Base-by-base conservation (phyloP, 371 early-diverging fungal genomes). In the Saksenaea vasiformis region DNA sequence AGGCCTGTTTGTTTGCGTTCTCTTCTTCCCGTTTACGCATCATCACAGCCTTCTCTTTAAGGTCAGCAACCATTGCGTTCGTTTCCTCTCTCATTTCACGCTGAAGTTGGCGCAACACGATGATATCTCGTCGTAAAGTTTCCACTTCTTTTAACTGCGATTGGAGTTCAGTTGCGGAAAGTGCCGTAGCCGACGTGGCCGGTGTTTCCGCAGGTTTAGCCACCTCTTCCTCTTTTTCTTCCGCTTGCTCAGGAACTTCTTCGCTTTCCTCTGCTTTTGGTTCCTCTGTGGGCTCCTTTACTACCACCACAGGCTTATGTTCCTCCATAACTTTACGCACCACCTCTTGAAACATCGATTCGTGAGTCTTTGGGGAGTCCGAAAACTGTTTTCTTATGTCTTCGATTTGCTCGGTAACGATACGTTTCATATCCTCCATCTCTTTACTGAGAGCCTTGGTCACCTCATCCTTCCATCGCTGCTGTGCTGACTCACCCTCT, bases 71-170 rank as follows among this genome's bases (percentile, higher is more conserved):
- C 34, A 83, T 67, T 1, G 54, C 17, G 17, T 78, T 73, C 0
- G 83, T 79, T 0, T 76, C 80, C 19, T 66, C 78, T n/a, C 79
- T 82, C 54, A 85, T 75, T 31, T 86, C 88, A 5, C 73, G 65
- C 35, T 86, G 86, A 22, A 81, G 36, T 58, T 90, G 92, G 27
- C 92, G 82, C 34, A 87, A 72, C 4, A 89, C 73, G 5, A 82
- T 75, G 31, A 91, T 73, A 27, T 87, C 87, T 14, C 85, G 77
- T 41, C 70, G 73, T 22, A 79, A 54, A 1, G 65, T 71, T 22
- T 77, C 77, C 9, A 82, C 68, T 43, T 83, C 77, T 1, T 59
- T 57, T 15, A 72, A 62, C 34, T 54, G 76, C 7, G 66, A 51
- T 22, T 67, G 72, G 14, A 58, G 19, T 53, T 67, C 61, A 19